phyloP scores from a whole-genome alignment of 2,329 filamentous ascomycete genomes.

The Alternaria angustiovoidea region DNA sequence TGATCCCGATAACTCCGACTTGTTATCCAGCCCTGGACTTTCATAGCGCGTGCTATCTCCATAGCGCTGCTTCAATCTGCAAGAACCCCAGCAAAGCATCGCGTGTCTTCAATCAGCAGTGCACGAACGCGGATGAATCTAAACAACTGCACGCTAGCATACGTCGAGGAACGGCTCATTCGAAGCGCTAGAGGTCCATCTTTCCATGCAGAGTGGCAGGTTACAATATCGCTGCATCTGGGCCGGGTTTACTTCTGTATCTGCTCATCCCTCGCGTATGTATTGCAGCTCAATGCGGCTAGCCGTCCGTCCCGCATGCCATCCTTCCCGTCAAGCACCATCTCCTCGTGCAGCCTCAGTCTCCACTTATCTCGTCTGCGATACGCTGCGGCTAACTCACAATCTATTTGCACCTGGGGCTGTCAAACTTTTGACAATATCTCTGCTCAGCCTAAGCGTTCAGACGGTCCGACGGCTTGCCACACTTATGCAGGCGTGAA shows the following conservation, averaged over 20 bases:
- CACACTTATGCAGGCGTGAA: conserved; percentile 27
- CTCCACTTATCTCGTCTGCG: conserved; percentile 1
- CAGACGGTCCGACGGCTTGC: conserved; percentile 35
- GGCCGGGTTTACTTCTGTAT: conserved; percentile 32
- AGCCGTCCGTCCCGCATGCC: conserved; percentile 20
- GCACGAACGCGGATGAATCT: background rate
- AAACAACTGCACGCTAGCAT: conserved; percentile 2
- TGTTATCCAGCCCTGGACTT: background rate
- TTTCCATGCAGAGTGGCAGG: background rate
- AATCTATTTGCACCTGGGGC: conserved; percentile 4
- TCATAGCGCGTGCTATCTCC: conserved; percentile 8
- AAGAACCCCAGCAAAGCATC: conserved; percentile 7
- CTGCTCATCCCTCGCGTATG: conserved; percentile 17
- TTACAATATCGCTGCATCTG: conserved; percentile 3
- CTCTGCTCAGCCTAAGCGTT: conserved; percentile 14
- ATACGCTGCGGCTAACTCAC: conserved; percentile 1
- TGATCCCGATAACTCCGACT: background rate
- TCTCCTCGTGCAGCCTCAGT: conserved; percentile 4
- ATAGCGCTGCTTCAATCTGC: conserved; percentile 5
- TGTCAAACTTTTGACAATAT: conserved; percentile 14
- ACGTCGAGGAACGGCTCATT: conserved; percentile 1
- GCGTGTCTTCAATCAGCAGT: conserved; percentile 12
- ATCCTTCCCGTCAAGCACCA: conserved; percentile 7
- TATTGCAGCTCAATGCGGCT: conserved; percentile 32
- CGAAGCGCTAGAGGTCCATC: conserved; percentile 3